Percentiles rank a stretch among this genome's conserved stretches.
phyloP scores from a whole-genome alignment of 768 basidiomycete species.

The Naganishia vaughanmartiniae region DNA sequence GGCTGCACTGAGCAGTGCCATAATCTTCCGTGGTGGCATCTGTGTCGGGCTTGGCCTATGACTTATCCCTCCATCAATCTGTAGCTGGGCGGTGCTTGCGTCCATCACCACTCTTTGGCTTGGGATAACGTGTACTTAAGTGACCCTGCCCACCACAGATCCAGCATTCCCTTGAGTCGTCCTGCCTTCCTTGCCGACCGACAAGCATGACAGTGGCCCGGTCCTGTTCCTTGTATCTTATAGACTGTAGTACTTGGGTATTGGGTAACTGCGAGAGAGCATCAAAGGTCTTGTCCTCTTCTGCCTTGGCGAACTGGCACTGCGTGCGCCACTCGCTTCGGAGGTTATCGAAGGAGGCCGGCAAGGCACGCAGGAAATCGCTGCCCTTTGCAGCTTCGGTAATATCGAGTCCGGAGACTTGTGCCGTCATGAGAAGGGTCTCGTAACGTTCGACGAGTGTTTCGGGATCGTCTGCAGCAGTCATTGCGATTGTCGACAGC shows the following conservation, averaged over 20 bases:
- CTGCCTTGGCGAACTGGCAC: not conserved
- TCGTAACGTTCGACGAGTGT: conserved; percentile 23
- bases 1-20: conserved; percentile 3
- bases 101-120: conserved; percentile 16
- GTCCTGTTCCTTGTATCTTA: conserved; percentile 11
- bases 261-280: conserved; percentile 5
- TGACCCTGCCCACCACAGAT: conserved; percentile 18
- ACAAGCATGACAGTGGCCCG: conserved; percentile 1
- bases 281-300: conserved; percentile 10
- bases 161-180: conserved; percentile 15
- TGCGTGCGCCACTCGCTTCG: conserved; percentile 23
- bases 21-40: conserved; percentile 16
- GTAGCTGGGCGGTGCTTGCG: conserved; percentile 3
- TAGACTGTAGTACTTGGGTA: conserved; percentile 8
- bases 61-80: not conserved
- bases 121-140: conserved; percentile 5
- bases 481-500: conserved; percentile 8
- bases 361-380: conserved; percentile 21
- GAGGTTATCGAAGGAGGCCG: conserved; percentile 7
- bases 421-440: conserved; percentile 16
- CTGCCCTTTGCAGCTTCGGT: conserved; percentile 21
- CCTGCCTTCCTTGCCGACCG: conserved; percentile 13
- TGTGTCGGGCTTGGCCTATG: not conserved
- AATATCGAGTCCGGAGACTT: conserved; percentile 1
- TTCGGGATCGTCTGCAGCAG: conserved; percentile 19